Base-by-base conservation (phyloP, 2,329 filamentous ascomycete species). In the Simplicillium aogashimaense region DNA sequence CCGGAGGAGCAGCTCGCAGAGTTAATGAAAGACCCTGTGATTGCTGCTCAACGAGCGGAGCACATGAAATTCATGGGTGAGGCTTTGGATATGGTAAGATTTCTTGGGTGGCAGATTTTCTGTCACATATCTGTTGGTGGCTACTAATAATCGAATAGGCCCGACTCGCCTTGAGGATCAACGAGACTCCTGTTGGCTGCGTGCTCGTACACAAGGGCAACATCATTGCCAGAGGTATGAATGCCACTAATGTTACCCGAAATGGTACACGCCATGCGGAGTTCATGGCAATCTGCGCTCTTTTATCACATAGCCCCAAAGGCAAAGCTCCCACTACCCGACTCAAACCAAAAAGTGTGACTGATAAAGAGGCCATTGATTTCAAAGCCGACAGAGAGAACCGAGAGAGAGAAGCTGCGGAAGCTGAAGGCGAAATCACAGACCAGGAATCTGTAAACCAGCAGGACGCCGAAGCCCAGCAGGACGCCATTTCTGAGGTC, bases 181-280 rank as follows among this genome's bases (percentile, higher is more conserved):
- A 94, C 51, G 92, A 98, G 66, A 97, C 94, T 2, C 92, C 92
- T 1, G 92, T 98, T 15, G 94, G 92, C 37, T 98, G 92, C 61
- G 88, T 98, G 28, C 80, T 98, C 39, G 89, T 97, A 16, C 76
- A 88, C 56, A 64, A 86, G 20, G 81, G 79, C 48, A 71, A 78
- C 50, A 74, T 95, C 47, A 88, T 98, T 48, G 89, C 86, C 33
- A 76, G 75, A 47, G 92, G 92, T 46, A 95, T 95, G 85, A 98
- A 98, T 54, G 92, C 94, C 47, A 98, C 92, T 39, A 98, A 95
- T 54, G 74, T 85, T 50, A 92, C 85, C 18, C 78, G 90, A 36
- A 80, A 94, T 66, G 92, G 92, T 35, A 97, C 92, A 36, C 80
- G 89, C 18, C 92, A 98, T 61, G 92, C 92, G 35, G 92, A 98